These are phyloP conservation scores for Caulochytrium protostelioides DNA, from an alignment of 371 early-diverging fungal genomes.

Conservation along the genomic window DNA sequence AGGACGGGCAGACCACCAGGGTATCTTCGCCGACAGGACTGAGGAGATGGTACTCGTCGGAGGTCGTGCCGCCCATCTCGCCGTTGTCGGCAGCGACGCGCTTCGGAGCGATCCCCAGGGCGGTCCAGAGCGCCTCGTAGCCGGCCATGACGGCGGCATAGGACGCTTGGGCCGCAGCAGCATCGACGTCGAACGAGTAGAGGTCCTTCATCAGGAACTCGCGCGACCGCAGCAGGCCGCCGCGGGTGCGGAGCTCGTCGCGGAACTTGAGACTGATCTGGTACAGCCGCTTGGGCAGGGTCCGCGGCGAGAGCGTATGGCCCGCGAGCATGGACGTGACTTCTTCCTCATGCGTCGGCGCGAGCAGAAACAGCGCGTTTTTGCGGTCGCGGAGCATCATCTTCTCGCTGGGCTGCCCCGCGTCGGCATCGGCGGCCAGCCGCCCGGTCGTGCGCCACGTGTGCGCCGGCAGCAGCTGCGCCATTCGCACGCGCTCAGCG, in stretches of 20 bases:
- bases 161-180: conserved; percentile 39
- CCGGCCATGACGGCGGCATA: conserved; percentile 49
- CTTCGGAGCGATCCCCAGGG: no score
- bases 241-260: conserved; percentile 61
- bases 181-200: conserved; percentile 60
- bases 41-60: conserved; percentile 71
- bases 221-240: conserved; percentile 57
- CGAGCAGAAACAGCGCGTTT: conserved; percentile 40
- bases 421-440: not conserved
- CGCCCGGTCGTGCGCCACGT: conserved; percentile 59
- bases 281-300: conserved; percentile 63
- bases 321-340: conserved; percentile 48
- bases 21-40: conserved; percentile 61
- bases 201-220: conserved; percentile 91
- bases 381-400: conserved; percentile 62
- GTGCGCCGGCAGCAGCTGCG: conserved; percentile 39
- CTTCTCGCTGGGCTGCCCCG: conserved; percentile 17
- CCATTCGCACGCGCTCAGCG: conserved; percentile 18
- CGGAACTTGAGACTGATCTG: conserved; percentile 73
- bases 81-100: conserved; percentile 81
- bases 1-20: conserved; percentile 38
- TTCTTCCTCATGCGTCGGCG: conserved; percentile 86
- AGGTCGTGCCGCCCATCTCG: conserved; percentile 65
- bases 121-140: conserved; percentile 52
- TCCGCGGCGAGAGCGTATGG: conserved; percentile 40